phyloP scores from a whole-genome alignment of 495 filamentous ascomycete genomes.

The Neurospora sp. region DNA sequence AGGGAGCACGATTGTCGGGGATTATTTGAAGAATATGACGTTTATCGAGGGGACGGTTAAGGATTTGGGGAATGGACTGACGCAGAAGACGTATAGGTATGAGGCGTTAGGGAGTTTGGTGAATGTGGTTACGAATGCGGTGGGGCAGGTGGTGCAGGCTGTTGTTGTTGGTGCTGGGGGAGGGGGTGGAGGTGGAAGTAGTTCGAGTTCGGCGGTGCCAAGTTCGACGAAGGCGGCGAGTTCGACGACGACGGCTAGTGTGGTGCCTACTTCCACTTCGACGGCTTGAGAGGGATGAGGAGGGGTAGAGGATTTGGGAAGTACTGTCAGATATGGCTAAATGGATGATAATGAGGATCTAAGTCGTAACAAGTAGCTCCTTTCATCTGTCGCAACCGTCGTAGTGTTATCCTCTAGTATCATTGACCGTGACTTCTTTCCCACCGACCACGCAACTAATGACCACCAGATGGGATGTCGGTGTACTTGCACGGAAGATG shows the following conservation, averaged over 20 bases:
- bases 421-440: too few species aligned
- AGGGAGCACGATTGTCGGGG: constrained; percentile 40
- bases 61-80: constrained; percentile 35
- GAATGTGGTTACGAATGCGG: constrained; percentile 44
- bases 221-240: too few species aligned
- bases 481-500: not conserved
- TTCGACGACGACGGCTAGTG: not conserved
- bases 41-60: constrained; percentile 31
- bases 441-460: too few species aligned
- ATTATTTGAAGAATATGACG: constrained; percentile 47
- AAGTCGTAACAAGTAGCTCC: not conserved
- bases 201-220: not conserved
- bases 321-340: not conserved
- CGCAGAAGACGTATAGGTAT: constrained; percentile 45
- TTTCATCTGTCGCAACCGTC: not conserved
- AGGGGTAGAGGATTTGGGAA: not conserved
- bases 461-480: too few species aligned
- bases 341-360: not conserved
- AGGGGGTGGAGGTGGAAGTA: not conserved
- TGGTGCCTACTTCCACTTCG: not conserved
- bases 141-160: constrained; percentile 47
- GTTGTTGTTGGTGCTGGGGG: constrained; percentile 28
- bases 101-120: constrained; percentile 43
- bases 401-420: not conserved
- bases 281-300: not conserved